Percentiles rank a stretch among this genome's conserved stretches.
Conservation (phyloP, 192 early-diverging fungal genomes). For the Spinellus fusiger region DNA sequence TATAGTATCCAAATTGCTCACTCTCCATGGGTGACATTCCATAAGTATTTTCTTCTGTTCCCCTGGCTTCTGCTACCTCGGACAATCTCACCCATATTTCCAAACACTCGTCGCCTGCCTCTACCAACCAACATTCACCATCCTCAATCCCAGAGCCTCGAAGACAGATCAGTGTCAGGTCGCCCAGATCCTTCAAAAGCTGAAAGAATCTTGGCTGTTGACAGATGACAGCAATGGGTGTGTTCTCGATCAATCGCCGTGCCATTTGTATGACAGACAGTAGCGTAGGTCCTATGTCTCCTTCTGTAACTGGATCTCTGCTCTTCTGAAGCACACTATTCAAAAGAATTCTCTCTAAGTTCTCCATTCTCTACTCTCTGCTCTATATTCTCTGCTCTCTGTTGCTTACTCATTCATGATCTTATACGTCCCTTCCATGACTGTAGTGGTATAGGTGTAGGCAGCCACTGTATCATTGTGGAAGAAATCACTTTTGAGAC, state of each 20-base stretch:
- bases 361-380: neutral
- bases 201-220: constrained; percentile 45
- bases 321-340: constrained; percentile 24
- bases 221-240: constrained; percentile 42
- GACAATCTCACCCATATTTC: constrained; percentile 54
- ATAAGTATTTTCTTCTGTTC: neutral
- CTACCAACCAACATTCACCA: constrained; percentile 48
- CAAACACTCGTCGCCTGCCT: constrained; percentile 57
- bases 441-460: constrained; percentile 44
- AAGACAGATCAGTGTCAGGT: constrained; percentile 50
- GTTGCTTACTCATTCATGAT: constrained; percentile 46
- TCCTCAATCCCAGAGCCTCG: constrained; percentile 25
- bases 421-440: constrained; percentile 48
- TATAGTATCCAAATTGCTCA: constrained; percentile 34
- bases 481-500: constrained; percentile 54
- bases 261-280: constrained; percentile 50
- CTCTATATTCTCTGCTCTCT: neutral
- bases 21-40: neutral
- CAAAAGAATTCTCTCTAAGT: neutral
- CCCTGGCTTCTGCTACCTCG: constrained; percentile 3
- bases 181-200: constrained; percentile 51
- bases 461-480: constrained; percentile 30
- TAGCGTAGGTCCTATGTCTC: constrained; percentile 38
- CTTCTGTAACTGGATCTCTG: constrained; percentile 16
- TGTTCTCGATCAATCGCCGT: constrained; percentile 47